Conservation (phyloP, 2,329 filamentous ascomycete genomes). For the Alternaria brassicae region DNA sequence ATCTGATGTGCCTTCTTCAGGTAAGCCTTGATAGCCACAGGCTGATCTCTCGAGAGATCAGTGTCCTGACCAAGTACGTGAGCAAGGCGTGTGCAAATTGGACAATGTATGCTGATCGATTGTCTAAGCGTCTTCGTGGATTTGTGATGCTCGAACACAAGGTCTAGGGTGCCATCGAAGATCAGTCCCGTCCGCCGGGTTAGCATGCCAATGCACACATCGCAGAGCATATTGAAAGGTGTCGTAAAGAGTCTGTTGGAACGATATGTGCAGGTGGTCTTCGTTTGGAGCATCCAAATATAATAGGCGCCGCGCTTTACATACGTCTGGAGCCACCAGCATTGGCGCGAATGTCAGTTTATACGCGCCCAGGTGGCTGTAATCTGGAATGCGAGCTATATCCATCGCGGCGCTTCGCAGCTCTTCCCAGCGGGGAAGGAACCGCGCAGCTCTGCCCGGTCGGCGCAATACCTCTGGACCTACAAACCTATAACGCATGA, state of each 20-base stretch:
- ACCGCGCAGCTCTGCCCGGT: not conserved
- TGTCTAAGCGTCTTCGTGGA: not conserved
- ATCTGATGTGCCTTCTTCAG: not conserved
- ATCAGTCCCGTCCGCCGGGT: slow-evolving; percentile 5
- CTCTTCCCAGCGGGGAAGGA: not conserved
- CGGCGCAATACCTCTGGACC: too few relatives aligned
- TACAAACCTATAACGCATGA: not conserved
- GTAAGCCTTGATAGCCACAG: not conserved
- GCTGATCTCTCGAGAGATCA: slow-evolving; percentile 1
- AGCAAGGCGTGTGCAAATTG: slow-evolving; percentile 16
- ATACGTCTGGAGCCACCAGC: not conserved
- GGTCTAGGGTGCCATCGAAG: not conserved
- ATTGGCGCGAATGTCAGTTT: not conserved
- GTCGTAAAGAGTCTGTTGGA: not conserved
- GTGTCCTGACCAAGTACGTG: not conserved
- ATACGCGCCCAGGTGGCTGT: not conserved
- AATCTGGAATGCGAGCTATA: not conserved
- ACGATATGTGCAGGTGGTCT: not conserved
- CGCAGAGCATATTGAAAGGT: slow-evolving; percentile 16
- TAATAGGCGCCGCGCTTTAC: not conserved
- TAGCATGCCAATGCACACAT: slow-evolving; percentile 18
- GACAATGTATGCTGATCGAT: slow-evolving; percentile 14
- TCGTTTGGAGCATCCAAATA: not conserved
- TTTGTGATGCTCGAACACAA: slow-evolving; percentile 19
- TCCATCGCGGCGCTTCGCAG: not conserved